Evolutionary conservation across 2,329 filamentous ascomycete species (phyloP), one percentile per base, ranked within the genome.

Genomic region (Sporothrix sp.): DNA sequence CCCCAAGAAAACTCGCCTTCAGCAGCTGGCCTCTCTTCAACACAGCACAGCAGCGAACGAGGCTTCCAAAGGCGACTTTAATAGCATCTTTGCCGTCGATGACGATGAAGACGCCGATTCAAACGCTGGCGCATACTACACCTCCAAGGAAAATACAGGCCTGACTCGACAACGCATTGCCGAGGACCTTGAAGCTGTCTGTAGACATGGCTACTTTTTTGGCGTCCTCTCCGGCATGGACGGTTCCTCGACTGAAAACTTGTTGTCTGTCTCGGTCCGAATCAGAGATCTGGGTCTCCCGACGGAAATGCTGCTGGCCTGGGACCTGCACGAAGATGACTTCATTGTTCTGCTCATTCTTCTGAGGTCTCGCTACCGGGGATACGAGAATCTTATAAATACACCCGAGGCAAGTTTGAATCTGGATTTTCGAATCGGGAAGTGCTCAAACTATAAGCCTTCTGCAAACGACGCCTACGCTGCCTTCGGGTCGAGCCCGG

Each of bases 301-400:
- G 0, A 74, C 83, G 33, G 85, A 90, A 60, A 82, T 81, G 0
- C 76, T 87, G 65, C 74, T 84, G 59, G 85, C 88, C 1, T 95
- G 89, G 89, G 75, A 83, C 53, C 63, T 95, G 10, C 66, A 76
- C 13, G 66, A 72, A 0, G 65, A 71, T 0, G 82, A 89, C 30
- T 90, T 91, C 59, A 64, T 95, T 35, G 76, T 91, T 4, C 70
- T 94, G 4, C 69, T 95, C 20, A 74, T 93, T 38, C 75, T 76
- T 32, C 85, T 85, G 56, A 67, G 72, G 0, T 63, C 39, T 7
- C 72, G 70, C 0, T 95, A 94, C 63, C 72, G 71, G 28, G 68
- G 69, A 3, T 68, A 85, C 44, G 74, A 83, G 14, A 62, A 75
- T 0, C 62, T 85, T 9, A 61, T 77, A 13, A 60, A 64, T 0